phyloP scores from a whole-genome alignment of 371 early-diverging fungal species.

The Polyrhizophydium stewartii region DNA sequence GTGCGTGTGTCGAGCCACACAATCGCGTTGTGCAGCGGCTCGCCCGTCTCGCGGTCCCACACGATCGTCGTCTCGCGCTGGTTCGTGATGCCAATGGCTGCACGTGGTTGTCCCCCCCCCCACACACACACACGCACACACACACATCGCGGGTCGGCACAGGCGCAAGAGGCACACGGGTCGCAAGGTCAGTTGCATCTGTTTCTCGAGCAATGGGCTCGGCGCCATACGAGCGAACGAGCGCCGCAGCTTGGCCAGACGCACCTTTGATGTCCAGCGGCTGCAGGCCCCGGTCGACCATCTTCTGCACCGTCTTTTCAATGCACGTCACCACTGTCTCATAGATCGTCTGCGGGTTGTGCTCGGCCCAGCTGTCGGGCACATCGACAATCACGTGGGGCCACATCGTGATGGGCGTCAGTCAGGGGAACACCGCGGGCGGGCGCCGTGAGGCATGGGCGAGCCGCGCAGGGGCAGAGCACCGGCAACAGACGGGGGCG shows the following conservation, averaged over 20 bases:
- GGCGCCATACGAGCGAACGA: too few relatives aligned
- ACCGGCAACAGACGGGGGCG: too few relatives aligned
- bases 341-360: slow-evolving; percentile 76
- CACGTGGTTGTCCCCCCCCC: background rate
- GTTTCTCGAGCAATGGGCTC: too few relatives aligned
- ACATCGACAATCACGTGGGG: slow-evolving; percentile 9
- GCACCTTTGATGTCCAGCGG: slow-evolving; percentile 58
- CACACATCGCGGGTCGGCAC: background rate
- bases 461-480: too few relatives aligned
- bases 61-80: slow-evolving; percentile 91
- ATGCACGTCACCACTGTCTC: slow-evolving; percentile 70
- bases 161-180: background rate
- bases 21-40: slow-evolving; percentile 82
- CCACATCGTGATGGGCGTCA: slow-evolving; percentile 7
- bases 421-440: background rate
- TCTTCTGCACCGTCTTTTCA: slow-evolving; percentile 60
- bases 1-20: slow-evolving; percentile 94
- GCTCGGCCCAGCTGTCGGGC: slow-evolving; percentile 78
- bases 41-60: slow-evolving; percentile 85
- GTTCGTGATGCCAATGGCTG: slow-evolving; percentile 90
- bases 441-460: too few relatives aligned
- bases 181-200: too few relatives aligned
- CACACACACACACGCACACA: too few relatives aligned
- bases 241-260: background rate
- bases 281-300: slow-evolving; percentile 59